Base-by-base conservation (phyloP, 768 basidiomycete species). In the Dendrothele bispora region DNA sequence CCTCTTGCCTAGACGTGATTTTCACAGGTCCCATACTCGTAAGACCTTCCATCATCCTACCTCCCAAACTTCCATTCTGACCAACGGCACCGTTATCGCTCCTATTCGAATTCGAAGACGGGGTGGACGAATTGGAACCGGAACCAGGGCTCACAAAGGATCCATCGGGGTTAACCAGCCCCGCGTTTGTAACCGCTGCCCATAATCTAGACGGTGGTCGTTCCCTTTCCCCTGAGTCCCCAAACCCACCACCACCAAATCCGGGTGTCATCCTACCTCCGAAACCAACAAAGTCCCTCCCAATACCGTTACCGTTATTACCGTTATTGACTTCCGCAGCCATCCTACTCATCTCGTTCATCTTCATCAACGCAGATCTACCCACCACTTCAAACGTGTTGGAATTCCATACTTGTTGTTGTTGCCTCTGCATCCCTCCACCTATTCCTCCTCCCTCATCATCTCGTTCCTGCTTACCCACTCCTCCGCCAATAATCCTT, bases 1-100 rank as follows among this genome's bases (percentile, higher is more conserved):
- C 67, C 37, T 83, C 78, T 54, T 74, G 74, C 7, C 68, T 51
- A 47, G 18, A 52, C 43, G 21, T 57, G 49, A 36, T 56, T 57
- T 44, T 56, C 54, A 44, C 55, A 53, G 43, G 53, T 47, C 28
- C 55, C 49, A 17, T 58, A 50, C 29, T 46, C 28, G 17, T 44
- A n/a, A n/a, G n/a, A n/a, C n/a, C n/a, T n/a, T 48, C 28, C 53
- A 36, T 17, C 46, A 20, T 17, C 44, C 49, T 29, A 48, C 46
- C n/a, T 17, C 51, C 46, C 28, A 53, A 44, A 15, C 48, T 51
- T 24, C 24, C 39, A 26, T n/a, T n/a, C n/a, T 32, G 30, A 32
- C 10, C 30, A 32, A 10, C n/a, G n/a, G 10, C 30, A 32, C 30
- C 30, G n/a, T n/a, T n/a, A 32, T n/a, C 30, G n/a, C 30, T n/a